Evolutionary conservation across 108 stramenopile genomes (phyloP).

Genomic region (Skeletonema tropicum): DNA sequence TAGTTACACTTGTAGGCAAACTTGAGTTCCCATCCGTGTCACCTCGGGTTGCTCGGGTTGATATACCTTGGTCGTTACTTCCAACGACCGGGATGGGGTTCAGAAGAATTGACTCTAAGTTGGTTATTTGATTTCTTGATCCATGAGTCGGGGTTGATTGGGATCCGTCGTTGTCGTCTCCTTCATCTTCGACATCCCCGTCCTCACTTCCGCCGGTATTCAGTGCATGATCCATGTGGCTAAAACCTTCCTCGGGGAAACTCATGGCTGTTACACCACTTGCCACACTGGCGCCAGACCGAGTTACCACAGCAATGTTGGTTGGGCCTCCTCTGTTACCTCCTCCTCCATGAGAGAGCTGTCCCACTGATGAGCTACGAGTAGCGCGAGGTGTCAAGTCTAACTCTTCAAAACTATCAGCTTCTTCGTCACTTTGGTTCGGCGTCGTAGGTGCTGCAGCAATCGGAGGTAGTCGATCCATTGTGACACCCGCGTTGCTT

Average conservation of each 20-base stretch:
- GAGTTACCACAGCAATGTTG: slow-evolving; percentile 54
- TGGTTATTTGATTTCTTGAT: slow-evolving; percentile 45
- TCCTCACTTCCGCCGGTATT: slow-evolving; percentile 47
- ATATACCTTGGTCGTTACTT: slow-evolving; percentile 45
- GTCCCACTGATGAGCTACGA: slow-evolving; percentile 18
- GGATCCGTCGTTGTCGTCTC: slow-evolving; percentile 38
- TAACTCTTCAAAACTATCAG: slow-evolving; percentile 46
- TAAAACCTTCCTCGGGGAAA: slow-evolving; percentile 48
- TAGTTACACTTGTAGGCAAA: slow-evolving; percentile 56
- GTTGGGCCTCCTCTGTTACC: slow-evolving; percentile 39
- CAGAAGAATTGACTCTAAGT: slow-evolving; percentile 58
- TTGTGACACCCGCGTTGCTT: slow-evolving; percentile 18
- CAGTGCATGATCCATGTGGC: slow-evolving; percentile 25
- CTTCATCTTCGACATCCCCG: slow-evolving; percentile 52
- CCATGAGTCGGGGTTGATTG: slow-evolving; percentile 31
- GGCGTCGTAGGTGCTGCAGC: slow-evolving; percentile 45
- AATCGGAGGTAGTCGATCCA: slow-evolving; percentile 46
- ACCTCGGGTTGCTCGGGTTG: slow-evolving; percentile 50
- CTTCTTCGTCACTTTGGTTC: slow-evolving; percentile 43
- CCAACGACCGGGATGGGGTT: slow-evolving; percentile 39
- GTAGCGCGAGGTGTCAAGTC: slow-evolving; percentile 46
- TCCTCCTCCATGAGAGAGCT: slow-evolving; percentile 23
- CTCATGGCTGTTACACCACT: slow-evolving; percentile 61
- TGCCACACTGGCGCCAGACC: slow-evolving; percentile 59
- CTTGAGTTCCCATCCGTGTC: slow-evolving; percentile 57